Base-by-base conservation (phyloP, 768 basidiomycete genomes). In the Agaricus blazei region DNA sequence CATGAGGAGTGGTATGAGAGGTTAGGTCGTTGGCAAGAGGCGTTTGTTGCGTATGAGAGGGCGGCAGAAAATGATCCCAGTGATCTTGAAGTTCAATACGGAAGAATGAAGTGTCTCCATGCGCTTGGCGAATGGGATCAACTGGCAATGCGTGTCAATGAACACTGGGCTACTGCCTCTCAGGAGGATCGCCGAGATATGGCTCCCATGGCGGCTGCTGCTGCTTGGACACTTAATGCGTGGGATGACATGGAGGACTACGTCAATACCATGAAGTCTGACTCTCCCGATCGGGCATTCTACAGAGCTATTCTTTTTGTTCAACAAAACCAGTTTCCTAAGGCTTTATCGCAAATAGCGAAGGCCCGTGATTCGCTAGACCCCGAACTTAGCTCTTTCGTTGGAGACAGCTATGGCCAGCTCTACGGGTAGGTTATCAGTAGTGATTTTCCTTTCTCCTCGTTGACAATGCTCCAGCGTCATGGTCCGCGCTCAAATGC, bases 221-320 rank as follows among this genome's bases (percentile, higher is more conserved):
- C 97, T 1, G 92, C 94, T 2, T 99, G 97, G 96, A 93, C 93
- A 2, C 72, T 98, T 54, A 87, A 88, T 60, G 95, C 98, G 62
- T 99, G 97, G 97, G 94, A 98, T 62, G 81, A 87, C 3, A 99
- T 99, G 97, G 97, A 98, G 44, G 87, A 93, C 62, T 98, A 98
- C 67, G 96, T 99, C 53, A 78, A 81, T 4, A 90, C 88, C 2
- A 96, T 99, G 92, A 92, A 90, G 67, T 71, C 77, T 24, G 96
- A 98, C 66, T 94, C 95, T 3, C 84, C 94, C 0, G 97, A 99
- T 69, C 81, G 93, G 28, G 88, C 90, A 5, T 99, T 98, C 77
- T 98, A 97, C 75, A 83, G 91, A 31, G 96, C 97, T 2, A 97
- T 99, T 58, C 78, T 99, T 41, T 87, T 90, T 9, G 93, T 99